Conservation (phyloP, 176 grass and related monocot species). For the Eragrostis nindensis region DNA sequence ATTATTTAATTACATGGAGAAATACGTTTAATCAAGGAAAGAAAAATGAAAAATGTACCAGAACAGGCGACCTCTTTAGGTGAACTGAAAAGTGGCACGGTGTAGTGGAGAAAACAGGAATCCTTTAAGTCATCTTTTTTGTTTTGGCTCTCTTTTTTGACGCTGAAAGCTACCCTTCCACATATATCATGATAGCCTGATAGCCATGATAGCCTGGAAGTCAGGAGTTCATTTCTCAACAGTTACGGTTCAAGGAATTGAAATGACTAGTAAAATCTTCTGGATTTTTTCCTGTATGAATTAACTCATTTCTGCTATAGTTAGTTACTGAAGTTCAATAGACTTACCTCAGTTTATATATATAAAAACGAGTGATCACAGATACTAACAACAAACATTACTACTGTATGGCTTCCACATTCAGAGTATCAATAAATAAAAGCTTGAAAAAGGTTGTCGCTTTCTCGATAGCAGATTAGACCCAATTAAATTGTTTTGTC, state of each 20-base stretch:
- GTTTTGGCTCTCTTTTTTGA: constrained; percentile 1
- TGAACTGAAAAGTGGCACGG: not conserved
- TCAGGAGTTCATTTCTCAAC: not conserved
- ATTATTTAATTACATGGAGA: not conserved
- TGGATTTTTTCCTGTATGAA: too few relatives aligned
- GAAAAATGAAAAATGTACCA: not conserved
- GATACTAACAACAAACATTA: not conserved
- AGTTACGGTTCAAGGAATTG: not conserved
- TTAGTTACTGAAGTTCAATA: not conserved
- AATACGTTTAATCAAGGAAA: not conserved
- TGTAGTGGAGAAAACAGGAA: not conserved
- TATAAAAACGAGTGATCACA: too few relatives aligned
- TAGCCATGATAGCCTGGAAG: not conserved
- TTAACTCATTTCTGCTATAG: too few relatives aligned
- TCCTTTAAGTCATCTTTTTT: not conserved
- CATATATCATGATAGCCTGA: not conserved
- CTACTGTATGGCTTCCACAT: not conserved
- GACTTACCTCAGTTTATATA: not conserved
- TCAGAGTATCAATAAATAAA: not conserved
- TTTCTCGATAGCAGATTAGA: not conserved
- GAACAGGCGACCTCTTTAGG: not conserved
- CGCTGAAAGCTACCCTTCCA: not conserved
- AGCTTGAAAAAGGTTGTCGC: not conserved
- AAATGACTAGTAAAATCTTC: not conserved
- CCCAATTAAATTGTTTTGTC: not conserved